Evolutionary conservation across 805 yeast genomes (phyloP).

Genomic region (Wickerhamiella vanderwaltii): DNA sequence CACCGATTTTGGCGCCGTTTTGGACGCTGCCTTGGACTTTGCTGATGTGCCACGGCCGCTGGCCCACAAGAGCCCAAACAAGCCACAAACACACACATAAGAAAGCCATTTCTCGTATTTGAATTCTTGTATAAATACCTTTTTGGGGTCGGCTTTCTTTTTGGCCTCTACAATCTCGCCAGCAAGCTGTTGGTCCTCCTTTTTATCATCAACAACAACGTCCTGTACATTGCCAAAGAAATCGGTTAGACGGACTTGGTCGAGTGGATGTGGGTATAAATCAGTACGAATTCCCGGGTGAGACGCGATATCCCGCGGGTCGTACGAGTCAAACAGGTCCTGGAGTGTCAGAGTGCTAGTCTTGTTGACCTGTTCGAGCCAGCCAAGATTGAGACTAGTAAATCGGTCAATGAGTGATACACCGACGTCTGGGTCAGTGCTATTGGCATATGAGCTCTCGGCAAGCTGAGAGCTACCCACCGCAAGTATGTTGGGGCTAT

Average conservation of each 20-base stretch:
- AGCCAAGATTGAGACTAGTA: conserved; percentile 83
- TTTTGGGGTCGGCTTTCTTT: no score
- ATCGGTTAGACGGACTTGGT: conserved; percentile 71
- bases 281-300: conserved; percentile 89
- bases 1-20: no score
- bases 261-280: conserved; percentile 50
- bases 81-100: background rate
- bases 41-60: no score
- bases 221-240: conserved; percentile 89
- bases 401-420: conserved; percentile 96
- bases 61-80: background rate
- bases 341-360: conserved; percentile 64
- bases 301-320: conserved; percentile 76
- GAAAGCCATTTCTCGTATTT: background rate
- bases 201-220: conserved; percentile 32
- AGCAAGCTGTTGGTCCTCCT: background rate
- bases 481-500: conserved; percentile 83
- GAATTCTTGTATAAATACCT: no score
- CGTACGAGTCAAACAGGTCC: conserved; percentile 74
- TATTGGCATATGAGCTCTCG: conserved; percentile 90
- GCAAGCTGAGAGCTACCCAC: conserved; percentile 84
- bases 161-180: background rate
- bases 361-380: conserved; percentile 54
- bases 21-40: no score
- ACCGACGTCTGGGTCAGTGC: conserved; percentile 89